phyloP scores from a whole-genome alignment of 495 filamentous ascomycete genomes.

The Pseudomonodictys pantanalensis region DNA sequence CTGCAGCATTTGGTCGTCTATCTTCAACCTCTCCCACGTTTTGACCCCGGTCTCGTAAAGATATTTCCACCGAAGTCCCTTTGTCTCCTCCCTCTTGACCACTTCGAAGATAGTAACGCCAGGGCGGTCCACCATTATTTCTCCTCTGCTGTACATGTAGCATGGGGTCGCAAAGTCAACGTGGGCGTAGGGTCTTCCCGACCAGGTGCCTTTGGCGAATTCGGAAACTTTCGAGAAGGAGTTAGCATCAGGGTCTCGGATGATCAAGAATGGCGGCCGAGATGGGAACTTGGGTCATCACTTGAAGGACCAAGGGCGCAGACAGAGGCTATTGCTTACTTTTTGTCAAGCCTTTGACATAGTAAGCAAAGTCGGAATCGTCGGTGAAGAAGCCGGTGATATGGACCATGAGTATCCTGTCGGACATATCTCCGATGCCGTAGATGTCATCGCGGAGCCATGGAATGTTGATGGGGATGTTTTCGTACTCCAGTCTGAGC shows the following conservation, averaged over 20 bases:
- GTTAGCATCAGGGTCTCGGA: no score
- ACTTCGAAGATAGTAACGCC: neutral
- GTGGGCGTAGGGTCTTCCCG: neutral
- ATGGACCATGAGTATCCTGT: constrained; percentile 2
- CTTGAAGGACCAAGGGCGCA: no score
- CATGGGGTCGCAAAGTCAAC: constrained; percentile 8
- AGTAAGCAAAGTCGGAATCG: constrained; percentile 1
- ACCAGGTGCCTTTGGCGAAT: neutral
- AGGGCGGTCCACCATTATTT: neutral
- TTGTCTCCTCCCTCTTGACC: neutral
- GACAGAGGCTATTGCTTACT: no score
- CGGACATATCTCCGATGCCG: neutral
- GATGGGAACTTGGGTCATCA: no score
- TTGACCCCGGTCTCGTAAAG: neutral
- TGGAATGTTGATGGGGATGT: neutral
- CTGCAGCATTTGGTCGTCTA: neutral
- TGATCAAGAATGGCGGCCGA: no score
- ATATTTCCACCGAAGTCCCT: constrained; percentile 10
- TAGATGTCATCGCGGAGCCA: neutral
- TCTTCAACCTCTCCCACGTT: constrained; percentile 6
- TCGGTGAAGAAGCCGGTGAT: constrained; percentile 13
- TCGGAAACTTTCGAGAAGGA: no score
- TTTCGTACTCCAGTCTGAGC: neutral
- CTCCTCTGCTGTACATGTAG: neutral
- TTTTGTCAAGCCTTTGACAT: constrained; percentile 1